Evolutionary conservation across 2,329 filamentous ascomycete genomes (phyloP), one percentile per base, ranked within the genome.

Genomic region (Fusarium sp.): DNA sequence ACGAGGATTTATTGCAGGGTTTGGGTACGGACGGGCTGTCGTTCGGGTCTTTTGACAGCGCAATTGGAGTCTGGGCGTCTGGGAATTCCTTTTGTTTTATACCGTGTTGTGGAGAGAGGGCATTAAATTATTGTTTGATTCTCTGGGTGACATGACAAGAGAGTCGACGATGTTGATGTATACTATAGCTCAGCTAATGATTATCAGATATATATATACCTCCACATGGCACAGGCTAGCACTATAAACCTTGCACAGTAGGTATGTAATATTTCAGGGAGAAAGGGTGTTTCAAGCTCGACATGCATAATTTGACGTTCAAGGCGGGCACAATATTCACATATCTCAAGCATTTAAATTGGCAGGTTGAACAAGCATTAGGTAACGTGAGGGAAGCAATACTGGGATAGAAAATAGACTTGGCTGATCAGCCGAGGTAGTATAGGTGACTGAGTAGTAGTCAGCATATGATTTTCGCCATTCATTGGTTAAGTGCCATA

Each of bases 21-120:
- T 66, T 60, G 47, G 58, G 58, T 67, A 67, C 37, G 44, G 52
- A 60, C 28, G 57, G 49, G 47, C 50, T 67, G 46, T 60, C 49
- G 37, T 58, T 50, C 44, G 16, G 64, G 44, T 44, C 40, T 46
- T 53, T 23, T 51, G 53, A 33, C 42, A 53, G 67, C 54, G 45
- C 56, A 67, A 58, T 58, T 52, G 67, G 67, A 70, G 67, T 69
- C 64, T 60, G 20, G 67, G 67, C 67, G 66, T 53, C 41, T 67
- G 37, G 67, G 66, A 41, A 51, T 55, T 62, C 30, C 38, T 58
- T 53, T 60, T 67, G 34, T 55, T 60, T 47, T 37, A 30, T 47
- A 28, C 36, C 37, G 50, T 45, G 31, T 38, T 37, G 50, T 45
- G 31, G 38, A 45, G 54, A 28, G 31, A 41, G 46, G 49, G 49